These are phyloP conservation scores for Sporothrix brasiliensis DNA, from an alignment of 2,329 filamentous ascomycete species.

Conservation along the genomic window DNA sequence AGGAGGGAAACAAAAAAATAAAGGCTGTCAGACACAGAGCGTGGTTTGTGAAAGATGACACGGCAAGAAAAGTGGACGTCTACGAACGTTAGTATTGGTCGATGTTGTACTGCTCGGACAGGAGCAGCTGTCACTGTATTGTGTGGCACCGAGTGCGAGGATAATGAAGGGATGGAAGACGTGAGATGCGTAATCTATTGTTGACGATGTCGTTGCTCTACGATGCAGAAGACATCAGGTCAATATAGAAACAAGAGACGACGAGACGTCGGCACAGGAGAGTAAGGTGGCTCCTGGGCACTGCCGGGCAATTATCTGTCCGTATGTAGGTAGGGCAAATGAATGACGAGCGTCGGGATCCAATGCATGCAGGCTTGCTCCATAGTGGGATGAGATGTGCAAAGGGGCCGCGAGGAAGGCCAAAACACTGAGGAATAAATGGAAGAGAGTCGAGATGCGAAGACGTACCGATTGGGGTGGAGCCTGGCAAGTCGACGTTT, in stretches of 20 bases:
- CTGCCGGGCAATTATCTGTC: conserved; percentile 11
- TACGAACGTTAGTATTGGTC: conserved; percentile 3
- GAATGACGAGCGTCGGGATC: not conserved
- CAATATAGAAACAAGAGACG: not conserved
- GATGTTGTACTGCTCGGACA: conserved; percentile 2
- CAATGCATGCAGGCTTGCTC: not conserved
- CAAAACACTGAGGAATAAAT: not conserved
- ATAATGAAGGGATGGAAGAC: not conserved
- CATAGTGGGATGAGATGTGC: not conserved
- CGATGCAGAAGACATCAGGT: not conserved
- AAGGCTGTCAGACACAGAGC: too few relatives aligned
- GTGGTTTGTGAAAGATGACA: not conserved
- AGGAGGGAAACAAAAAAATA: too few relatives aligned
- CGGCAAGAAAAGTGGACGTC: too few relatives aligned
- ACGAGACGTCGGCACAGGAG: not conserved
- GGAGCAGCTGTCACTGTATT: not conserved
- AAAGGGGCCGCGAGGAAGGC: too few relatives aligned
- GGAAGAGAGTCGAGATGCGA: not conserved
- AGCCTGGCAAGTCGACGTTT: not conserved
- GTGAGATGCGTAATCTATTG: not conserved
- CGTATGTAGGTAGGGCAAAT: not conserved
- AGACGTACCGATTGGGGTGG: conserved; percentile 5
- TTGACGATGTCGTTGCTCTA: not conserved
- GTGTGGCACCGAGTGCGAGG: not conserved
- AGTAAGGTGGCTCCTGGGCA: not conserved